A percentile compares a stretch with the other conserved stretches of the same genome.
phyloP scores from a whole-genome alignment of 108 stramenopile species.

The Cyclotella choctawhatcheeana region DNA sequence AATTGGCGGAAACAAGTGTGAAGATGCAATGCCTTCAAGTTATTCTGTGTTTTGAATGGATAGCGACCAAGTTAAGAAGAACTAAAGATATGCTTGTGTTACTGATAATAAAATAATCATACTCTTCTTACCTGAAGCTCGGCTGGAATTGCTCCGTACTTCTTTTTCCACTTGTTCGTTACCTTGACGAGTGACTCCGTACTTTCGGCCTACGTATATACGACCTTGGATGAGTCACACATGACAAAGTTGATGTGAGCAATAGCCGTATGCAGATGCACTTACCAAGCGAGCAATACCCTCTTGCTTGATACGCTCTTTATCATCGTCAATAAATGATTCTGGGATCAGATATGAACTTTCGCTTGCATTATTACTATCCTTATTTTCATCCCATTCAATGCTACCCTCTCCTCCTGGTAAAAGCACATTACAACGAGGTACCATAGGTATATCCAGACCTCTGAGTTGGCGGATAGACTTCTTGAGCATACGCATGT shows the following conservation, averaged over 20 bases:
- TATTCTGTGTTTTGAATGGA: slow-evolving; percentile 46
- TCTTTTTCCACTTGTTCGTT: slow-evolving; percentile 80
- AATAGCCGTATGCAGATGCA: not conserved
- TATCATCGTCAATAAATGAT: slow-evolving; percentile 63
- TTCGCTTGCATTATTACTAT: slow-evolving; percentile 12
- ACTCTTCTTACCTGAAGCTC: slow-evolving; percentile 47
- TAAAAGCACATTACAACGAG: slow-evolving; percentile 77
- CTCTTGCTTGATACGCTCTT: slow-evolving; percentile 63
- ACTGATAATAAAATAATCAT: too few species aligned
- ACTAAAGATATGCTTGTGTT: too few species aligned
- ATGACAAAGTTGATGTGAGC: too few species aligned
- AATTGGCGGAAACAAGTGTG: slow-evolving; percentile 82
- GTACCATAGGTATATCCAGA: slow-evolving; percentile 78
- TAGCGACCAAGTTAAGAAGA: too few species aligned
- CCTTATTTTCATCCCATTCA: slow-evolving; percentile 45
- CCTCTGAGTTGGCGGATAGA: slow-evolving; percentile 87
- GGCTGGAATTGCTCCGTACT: slow-evolving; percentile 75
- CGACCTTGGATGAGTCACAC: too few species aligned
- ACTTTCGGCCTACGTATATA: slow-evolving; percentile 70
- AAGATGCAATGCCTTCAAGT: slow-evolving; percentile 84
- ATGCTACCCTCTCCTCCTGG: slow-evolving; percentile 73
- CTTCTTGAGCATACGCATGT: slow-evolving; percentile 94
- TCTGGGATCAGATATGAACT: slow-evolving; percentile 68
- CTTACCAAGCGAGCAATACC: slow-evolving; percentile 63
- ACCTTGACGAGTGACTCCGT: slow-evolving; percentile 71